Conservation (phyloP, 2,329 filamentous ascomycete genomes). For the Alternaria triticina region DNA sequence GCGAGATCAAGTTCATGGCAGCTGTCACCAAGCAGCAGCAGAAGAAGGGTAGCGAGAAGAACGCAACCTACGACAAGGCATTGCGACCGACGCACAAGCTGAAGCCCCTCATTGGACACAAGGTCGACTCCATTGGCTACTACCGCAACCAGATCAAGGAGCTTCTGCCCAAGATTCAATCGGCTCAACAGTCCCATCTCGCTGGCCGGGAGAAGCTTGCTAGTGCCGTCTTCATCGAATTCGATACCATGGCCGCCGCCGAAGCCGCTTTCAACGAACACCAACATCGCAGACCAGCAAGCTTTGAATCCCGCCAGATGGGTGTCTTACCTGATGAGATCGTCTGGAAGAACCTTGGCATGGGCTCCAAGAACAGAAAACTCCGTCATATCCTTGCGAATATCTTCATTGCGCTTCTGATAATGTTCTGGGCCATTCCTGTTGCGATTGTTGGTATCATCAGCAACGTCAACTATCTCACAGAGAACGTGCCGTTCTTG, state of each 20-base stretch:
- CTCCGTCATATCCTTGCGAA: constrained; percentile 41
- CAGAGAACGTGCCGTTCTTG: constrained; percentile 46
- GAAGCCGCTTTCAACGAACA: constrained; percentile 69
- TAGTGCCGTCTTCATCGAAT: constrained; percentile 86
- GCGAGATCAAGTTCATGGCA: constrained; percentile 49
- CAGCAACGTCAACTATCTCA: constrained; percentile 53
- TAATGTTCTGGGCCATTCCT: constrained; percentile 56
- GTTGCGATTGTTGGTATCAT: constrained; percentile 52
- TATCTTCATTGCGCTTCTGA: constrained; percentile 48
- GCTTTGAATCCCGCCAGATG: constrained; percentile 50
- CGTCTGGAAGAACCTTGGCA: constrained; percentile 55
- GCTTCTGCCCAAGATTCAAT: constrained; percentile 72
- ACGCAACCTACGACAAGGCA: constrained; percentile 71
- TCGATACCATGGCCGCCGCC: constrained; percentile 78
- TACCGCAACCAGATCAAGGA: constrained; percentile 75
- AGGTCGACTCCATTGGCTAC: constrained; percentile 80
- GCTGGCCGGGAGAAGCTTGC: constrained; percentile 70
- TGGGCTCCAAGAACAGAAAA: constrained; percentile 41
- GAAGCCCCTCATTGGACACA: constrained; percentile 50
- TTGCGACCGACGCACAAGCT: constrained; percentile 50
- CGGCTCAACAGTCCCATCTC: constrained; percentile 70
- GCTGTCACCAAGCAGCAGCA: constrained; percentile 1
- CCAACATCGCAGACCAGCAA: background rate
- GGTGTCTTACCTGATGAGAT: constrained; percentile 55
- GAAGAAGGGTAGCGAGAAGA: constrained; percentile 47